A percentile compares a stretch with the other conserved stretches of the same genome.
phyloP scores from a whole-genome alignment of 192 early-diverging fungal species.

The Thoreauomyces humboldtii region DNA sequence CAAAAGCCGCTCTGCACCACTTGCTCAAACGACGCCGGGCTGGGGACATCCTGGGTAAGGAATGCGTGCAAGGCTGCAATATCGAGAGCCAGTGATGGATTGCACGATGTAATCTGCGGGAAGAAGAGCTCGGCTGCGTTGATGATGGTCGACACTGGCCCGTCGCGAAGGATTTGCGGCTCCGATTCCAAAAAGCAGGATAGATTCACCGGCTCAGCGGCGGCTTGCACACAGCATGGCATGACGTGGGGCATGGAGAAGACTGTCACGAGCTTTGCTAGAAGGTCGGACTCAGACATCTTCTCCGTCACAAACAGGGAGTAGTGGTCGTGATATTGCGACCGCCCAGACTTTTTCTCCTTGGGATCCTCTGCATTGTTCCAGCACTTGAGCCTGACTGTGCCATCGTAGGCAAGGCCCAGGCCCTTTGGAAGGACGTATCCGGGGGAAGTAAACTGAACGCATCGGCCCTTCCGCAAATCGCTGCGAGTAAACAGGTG shows the following conservation, averaged over 20 bases:
- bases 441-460: too few relatives aligned
- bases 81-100: background rate
- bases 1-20: background rate
- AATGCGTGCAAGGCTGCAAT: background rate
- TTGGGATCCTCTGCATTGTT: too few relatives aligned
- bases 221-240: background rate
- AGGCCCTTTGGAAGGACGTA: too few relatives aligned
- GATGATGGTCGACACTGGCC: background rate
- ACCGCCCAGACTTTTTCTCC: too few relatives aligned
- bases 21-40: background rate
- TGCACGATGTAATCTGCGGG: too few relatives aligned
- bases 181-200: background rate
- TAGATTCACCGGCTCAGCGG: background rate
- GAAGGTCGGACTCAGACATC: background rate
- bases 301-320: too few relatives aligned
- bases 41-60: background rate
- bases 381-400: too few relatives aligned
- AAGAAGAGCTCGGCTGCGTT: background rate
- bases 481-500: too few relatives aligned
- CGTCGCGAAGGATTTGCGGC: too few relatives aligned
- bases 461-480: too few relatives aligned
- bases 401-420: too few relatives aligned
- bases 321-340: too few relatives aligned
- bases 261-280: background rate
- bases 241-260: background rate